Evolutionary conservation across 768 basidiomycete genomes (phyloP), one percentile per base, ranked within the genome.

Genomic region (Glaciozyma antarctica): DNA sequence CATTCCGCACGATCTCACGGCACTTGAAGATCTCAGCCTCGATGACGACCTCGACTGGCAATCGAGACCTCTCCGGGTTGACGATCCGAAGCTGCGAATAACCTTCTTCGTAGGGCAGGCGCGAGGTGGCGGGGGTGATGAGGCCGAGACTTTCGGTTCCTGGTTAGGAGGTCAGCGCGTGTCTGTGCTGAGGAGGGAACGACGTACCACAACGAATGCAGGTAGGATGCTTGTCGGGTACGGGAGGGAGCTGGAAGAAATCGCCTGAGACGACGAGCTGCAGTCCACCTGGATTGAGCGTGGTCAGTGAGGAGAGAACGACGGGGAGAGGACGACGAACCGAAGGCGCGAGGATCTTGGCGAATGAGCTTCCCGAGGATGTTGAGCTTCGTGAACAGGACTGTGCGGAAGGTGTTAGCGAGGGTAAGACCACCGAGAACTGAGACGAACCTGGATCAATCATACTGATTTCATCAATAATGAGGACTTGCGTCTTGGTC

Each of bases 161-260:
- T 68, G 26, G 16, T 6, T 21, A 49, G 30, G 32, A 53, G 3
- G 44, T 54, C 28, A 44, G 22, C 24, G 26, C 26, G 34, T 13
- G 7, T 7, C 30, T 16, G 12, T 9, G 13, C 19, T 44, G 22
- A 19, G 28, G 15, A 6, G 28, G 8, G 5, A 6, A 60, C 17
- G 54, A 51, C 28, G 21, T 32, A 45, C 66, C 67, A 30, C 65
- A 68, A 30, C 68, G 65, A 43, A 58, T 45, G 51, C 69, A 70
- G 4, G 47, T 61, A 21, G 22, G 19, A 26, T 22, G n/a, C 19
- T 56, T 64, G 10, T 76, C 72, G 2, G 72, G 64, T 0, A 79
- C 78, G 0, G 78, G 78, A 5, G 78, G 78, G 0, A 79, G 74
- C 52, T 79, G 78, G 62, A 75, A 77, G 68, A 78, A 79, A 63